Conservation (phyloP, 2,329 filamentous ascomycete genomes). For the Pseudomassariella vexata region DNA sequence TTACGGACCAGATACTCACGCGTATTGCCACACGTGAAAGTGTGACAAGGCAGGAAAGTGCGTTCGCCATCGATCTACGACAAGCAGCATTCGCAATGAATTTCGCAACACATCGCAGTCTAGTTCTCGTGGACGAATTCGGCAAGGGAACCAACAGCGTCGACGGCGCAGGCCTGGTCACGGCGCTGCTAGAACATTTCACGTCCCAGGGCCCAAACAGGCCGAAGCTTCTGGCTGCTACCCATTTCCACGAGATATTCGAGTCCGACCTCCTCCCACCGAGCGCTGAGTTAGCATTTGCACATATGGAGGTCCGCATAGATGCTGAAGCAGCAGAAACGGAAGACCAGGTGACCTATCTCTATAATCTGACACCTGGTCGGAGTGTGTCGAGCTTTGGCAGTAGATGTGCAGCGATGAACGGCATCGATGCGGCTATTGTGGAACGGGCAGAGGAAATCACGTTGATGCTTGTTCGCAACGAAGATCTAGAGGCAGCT, state of each 20-base stretch:
- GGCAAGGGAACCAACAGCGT: constrained; percentile 56
- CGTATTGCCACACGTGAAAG: constrained; percentile 71
- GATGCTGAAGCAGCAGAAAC: constrained; percentile 42
- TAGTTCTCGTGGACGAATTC: constrained; percentile 93
- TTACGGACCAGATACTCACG: constrained; percentile 91
- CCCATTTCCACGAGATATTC: constrained; percentile 68
- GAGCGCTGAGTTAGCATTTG: constrained; percentile 49
- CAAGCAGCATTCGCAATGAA: constrained; percentile 75
- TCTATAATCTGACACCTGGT: constrained; percentile 66
- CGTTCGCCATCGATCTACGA: constrained; percentile 74
- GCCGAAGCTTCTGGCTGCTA: constrained; percentile 56
- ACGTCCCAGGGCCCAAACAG: constrained; percentile 34
- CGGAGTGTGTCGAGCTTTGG: constrained; percentile 79
- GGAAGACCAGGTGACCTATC: constrained; percentile 63
- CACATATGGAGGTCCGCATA: constrained; percentile 66
- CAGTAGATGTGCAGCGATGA: constrained; percentile 77
- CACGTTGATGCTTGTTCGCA: constrained; percentile 58
- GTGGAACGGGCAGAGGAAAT: constrained; percentile 73
- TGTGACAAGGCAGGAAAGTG: constrained; percentile 52
- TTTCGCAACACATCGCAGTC: constrained; percentile 67
- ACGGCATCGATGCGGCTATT: constrained; percentile 69
- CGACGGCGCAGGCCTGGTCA: constrained; percentile 54
- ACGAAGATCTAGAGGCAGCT: constrained; percentile 69
- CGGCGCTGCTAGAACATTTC: constrained; percentile 53
- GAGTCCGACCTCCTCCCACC: constrained; percentile 52